Evolutionary conservation across 768 basidiomycete species (phyloP).

Genomic region (Polyporus arcularius): DNA sequence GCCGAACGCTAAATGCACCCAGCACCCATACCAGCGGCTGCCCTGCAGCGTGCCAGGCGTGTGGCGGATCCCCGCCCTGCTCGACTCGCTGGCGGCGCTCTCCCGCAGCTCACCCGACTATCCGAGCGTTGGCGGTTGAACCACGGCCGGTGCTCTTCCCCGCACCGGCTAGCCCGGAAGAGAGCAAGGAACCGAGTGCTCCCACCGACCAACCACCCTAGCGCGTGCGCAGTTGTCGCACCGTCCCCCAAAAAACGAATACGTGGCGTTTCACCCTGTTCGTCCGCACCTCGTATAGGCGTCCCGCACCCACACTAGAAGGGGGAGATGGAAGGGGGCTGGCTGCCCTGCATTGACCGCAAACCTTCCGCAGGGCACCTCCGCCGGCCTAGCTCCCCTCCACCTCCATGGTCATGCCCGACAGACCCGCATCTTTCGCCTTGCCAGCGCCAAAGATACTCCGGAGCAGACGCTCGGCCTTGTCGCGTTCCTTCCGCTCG

Average conservation of each 20-base stretch:
- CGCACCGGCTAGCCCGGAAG: background rate
- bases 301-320: background rate
- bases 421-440: background rate
- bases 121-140: background rate
- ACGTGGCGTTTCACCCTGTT: background rate
- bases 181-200: background rate
- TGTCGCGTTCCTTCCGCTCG: slow-evolving; percentile 80
- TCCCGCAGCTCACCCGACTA: background rate
- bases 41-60: background rate
- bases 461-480: slow-evolving; percentile 70
- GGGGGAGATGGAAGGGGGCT: background rate
- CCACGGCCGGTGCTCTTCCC: background rate
- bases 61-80: background rate
- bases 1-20: background rate
- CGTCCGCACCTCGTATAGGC: background rate
- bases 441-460: slow-evolving; percentile 40
- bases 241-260: background rate
- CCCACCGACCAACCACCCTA: background rate
- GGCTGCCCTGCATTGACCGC: background rate
- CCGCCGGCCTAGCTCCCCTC: slow-evolving; percentile 2
- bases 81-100: background rate
- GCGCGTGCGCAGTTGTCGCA: background rate
- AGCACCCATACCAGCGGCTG: background rate
- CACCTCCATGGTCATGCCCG: slow-evolving; percentile 12
- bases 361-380: background rate